Percentiles rank a stretch among this genome's conserved stretches.
Conservation (phyloP, 1,284 basidiomycete genomes). For the Malassezia cuniculi region DNA sequence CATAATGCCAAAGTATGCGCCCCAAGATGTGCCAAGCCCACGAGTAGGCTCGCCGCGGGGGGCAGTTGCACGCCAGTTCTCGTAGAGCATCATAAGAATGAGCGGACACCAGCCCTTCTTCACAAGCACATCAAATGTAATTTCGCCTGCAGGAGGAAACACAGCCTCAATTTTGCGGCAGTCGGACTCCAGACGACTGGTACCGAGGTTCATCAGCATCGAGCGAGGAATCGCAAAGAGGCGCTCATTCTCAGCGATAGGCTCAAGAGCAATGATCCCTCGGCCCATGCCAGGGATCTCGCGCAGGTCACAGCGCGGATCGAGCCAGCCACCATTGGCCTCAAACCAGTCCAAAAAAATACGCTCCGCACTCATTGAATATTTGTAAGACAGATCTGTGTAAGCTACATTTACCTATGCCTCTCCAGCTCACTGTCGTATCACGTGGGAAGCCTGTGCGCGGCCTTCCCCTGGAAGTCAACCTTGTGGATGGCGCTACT, state of each 20-base stretch:
- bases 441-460: conserved; percentile 8
- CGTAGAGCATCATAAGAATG: conserved; percentile 92
- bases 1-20: conserved; percentile 47
- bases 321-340: conserved; percentile 40
- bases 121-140: conserved; percentile 19
- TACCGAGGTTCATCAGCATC: conserved; percentile 65
- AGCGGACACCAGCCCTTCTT: conserved; percentile 65
- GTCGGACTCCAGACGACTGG: conserved; percentile 51
- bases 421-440: not conserved
- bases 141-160: not conserved
- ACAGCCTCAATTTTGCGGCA: conserved; percentile 16
- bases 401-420: conserved; percentile 1
- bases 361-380: conserved; percentile 14
- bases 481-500: conserved; percentile 16
- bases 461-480: conserved; percentile 11
- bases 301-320: conserved; percentile 48
- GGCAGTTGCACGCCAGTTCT: conserved; percentile 48
- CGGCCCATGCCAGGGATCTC: conserved; percentile 55
- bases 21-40: conserved; percentile 23
- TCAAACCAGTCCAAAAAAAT: conserved; percentile 46
- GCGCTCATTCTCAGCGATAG: conserved; percentile 60
- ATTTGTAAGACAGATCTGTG: not conserved
- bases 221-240: conserved; percentile 72
- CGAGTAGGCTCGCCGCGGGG: too few species aligned
- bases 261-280: conserved; percentile 58